Base-by-base conservation (phyloP, 257 asterid species). In the Rehmannia glutinosa region DNA sequence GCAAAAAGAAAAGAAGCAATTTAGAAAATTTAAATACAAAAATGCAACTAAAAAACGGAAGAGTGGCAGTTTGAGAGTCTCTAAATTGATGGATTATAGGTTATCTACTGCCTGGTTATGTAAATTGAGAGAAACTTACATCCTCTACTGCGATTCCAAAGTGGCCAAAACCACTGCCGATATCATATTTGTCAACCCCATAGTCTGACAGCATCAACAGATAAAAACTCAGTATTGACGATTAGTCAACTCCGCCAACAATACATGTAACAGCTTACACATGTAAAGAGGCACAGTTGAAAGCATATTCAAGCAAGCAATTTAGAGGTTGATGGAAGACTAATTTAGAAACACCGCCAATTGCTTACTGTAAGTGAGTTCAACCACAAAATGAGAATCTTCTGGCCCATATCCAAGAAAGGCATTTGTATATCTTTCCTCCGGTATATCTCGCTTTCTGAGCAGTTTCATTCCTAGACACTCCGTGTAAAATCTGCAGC, bases 401-500 rank as follows among this genome's bases (percentile, higher is more conserved):
- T 94, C 99, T 3, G 98, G 95, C 41, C 99, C 99, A 83, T 87
- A 94, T 71, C 99, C 99, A 42, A 94, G 97, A 77, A 94, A 94
- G 35, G 97, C 99, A 69, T 94, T 94, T 50, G 98, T 87, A 74
- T 94, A 94, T 80, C 86, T 87, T 82, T 91, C 99, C 74, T 91
- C 99, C 1, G 96, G 92, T 59, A 88, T 77, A 73, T 94, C 99
- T 36, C 99, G 91, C 78, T 87, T 94, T 55, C 99, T 86, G 66
- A 94, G 82, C 73, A 94, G 85, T 73, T 94, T 94, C 99, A 94
- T 94, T 39, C 99, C 99, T 50, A 94, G 80, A 69, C 98, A 94
- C 76, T 94, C 98, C 0, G 97, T 87, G 84, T 94, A 94, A 86
- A 94, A 94, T 77, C 99, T 94, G 88, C 82, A 80, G 53, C 53